Percentiles rank a stretch among this genome's conserved stretches.
These are phyloP conservation scores for Paramecium biaurelia DNA, from an alignment of 73 alveolate species.

Conservation along the genomic window DNA sequence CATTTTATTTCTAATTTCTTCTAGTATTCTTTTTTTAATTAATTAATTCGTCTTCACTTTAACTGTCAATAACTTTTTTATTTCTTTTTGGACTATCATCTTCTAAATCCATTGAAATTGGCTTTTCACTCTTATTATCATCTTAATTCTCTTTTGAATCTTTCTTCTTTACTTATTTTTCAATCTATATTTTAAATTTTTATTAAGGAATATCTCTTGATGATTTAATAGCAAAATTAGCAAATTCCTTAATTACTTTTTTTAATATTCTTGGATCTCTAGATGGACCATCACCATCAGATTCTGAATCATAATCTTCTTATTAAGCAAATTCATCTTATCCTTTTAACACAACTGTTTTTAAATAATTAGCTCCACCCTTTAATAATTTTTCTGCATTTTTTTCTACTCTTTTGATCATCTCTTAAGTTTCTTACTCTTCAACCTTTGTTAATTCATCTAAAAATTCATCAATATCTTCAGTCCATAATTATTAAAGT, in stretches of 20 bases:
- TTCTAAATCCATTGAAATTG: not conserved
- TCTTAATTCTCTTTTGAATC: not conserved
- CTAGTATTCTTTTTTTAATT: not conserved
- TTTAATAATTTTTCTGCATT: conserved; percentile 31
- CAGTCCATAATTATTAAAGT: not conserved
- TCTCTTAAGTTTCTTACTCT: not conserved
- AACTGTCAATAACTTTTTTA: not conserved
- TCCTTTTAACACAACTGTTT: not conserved
- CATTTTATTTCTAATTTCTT: not conserved
- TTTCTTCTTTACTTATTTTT: not conserved
- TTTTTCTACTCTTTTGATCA: not conserved
- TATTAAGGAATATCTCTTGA: not conserved
- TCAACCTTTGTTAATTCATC: not conserved
- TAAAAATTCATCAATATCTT: not conserved
- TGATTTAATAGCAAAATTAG: not conserved
- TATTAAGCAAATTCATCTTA: not conserved
- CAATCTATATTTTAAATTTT: not conserved
- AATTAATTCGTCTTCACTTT: not conserved
- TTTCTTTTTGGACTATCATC: not conserved
- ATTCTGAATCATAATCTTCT: conserved; percentile 30
- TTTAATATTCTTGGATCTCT: not conserved
- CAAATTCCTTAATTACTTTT: not conserved
- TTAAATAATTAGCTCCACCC: conserved; percentile 11
- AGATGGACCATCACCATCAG: conserved; percentile 9
- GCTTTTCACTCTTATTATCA: not conserved